Conservation (phyloP, 129 eudicot genomes). For the Flaveria sonorensis region DNA sequence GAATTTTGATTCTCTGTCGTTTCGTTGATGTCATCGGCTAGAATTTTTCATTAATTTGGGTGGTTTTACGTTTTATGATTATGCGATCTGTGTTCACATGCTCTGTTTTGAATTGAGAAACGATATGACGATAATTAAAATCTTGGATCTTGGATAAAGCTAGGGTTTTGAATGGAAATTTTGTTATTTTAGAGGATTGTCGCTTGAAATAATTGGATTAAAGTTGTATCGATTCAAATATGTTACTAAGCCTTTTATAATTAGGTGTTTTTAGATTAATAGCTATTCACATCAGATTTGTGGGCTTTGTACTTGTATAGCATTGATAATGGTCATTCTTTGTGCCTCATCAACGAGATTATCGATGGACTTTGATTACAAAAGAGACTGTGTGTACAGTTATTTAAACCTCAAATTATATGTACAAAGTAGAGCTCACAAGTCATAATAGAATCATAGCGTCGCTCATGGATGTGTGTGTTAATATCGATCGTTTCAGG, state of each 20-base stretch:
- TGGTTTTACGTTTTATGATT: not conserved
- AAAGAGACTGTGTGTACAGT: not conserved
- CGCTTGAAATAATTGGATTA: not conserved
- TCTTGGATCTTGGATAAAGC: not conserved
- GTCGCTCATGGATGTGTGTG: not conserved
- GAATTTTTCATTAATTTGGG: not conserved
- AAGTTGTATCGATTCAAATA: not conserved
- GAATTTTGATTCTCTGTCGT: not conserved
- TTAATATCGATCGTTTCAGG: slow-evolving; percentile 28
- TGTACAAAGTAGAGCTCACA: not conserved
- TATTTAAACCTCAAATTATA: not conserved
- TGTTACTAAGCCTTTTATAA: not conserved
- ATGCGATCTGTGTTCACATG: not conserved
- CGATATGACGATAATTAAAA: not conserved
- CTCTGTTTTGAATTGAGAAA: not conserved
- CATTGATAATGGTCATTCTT: not conserved
- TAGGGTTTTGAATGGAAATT: not conserved
- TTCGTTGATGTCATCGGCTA: slow-evolving; percentile 9
- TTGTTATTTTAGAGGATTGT: not conserved
- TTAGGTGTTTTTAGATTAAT: not conserved
- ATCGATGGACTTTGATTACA: not conserved
- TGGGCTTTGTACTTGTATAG: not conserved
- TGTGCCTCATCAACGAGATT: not conserved
- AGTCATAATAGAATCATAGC: not conserved
- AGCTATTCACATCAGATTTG: not conserved